phyloP scores from a whole-genome alignment of 768 basidiomycete species.

The Mrakia blollopis region DNA sequence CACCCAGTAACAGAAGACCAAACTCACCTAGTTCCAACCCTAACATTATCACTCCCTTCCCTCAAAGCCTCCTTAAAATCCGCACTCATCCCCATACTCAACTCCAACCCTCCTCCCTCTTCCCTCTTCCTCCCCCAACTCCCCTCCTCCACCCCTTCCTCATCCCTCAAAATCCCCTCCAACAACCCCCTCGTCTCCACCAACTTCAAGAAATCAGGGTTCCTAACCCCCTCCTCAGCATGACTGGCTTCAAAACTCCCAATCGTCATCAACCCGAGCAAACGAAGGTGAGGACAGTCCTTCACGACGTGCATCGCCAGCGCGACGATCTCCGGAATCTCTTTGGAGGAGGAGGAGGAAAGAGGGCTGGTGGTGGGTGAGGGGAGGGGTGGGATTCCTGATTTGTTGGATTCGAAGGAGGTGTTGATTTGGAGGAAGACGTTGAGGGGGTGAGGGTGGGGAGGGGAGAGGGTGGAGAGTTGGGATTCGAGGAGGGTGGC shows the following conservation, averaged over 20 bases:
- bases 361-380: no score
- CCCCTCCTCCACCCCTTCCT: conserved; percentile 34
- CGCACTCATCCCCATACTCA: conserved; percentile 89
- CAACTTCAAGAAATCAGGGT: conserved; percentile 71
- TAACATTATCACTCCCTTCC: conserved; percentile 77
- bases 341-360: conserved; percentile 25
- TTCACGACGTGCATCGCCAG: conserved; percentile 67
- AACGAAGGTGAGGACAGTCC: conserved; percentile 65
- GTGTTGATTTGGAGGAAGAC: conserved; percentile 93
- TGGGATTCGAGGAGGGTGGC: conserved; percentile 74
- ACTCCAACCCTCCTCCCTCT: conserved; percentile 49
- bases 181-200: conserved; percentile 61
- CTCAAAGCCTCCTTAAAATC: conserved; percentile 83
- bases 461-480: conserved; percentile 42
- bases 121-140: conserved; percentile 53
- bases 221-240: conserved; percentile 49
- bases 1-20: background rate
- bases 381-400: conserved; percentile 65
- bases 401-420: conserved; percentile 84
- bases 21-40: conserved; percentile 69
- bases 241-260: conserved; percentile 74
- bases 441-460: conserved; percentile 62
- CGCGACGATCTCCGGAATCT: conserved; percentile 52
- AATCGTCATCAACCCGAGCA: conserved; percentile 95
- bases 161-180: conserved; percentile 47